Evolutionary conservation across 345 rosid species (phyloP).

Genomic region (Citrus sinensis): DVS_A1.0 CM039163.1:1180001-1180500

Average conservation of each 20-base stretch:
- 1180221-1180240: neutral
- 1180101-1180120: too few relatives aligned
- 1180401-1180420: too few relatives aligned
- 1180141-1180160: conserved; percentile 17
- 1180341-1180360: neutral
- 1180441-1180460: too few relatives aligned
- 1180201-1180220: neutral
- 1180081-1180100: neutral
- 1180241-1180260: conserved; percentile 8
- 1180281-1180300: neutral
- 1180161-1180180: conserved; percentile 22
- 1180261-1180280: neutral
- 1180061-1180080: neutral
- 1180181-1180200: neutral
- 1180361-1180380: neutral
- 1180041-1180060: neutral
- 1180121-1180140: neutral
- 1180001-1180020: neutral
- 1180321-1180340: neutral
- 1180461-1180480: too few relatives aligned
- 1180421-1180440: neutral
- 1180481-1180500: too few relatives aligned
- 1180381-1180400: neutral
- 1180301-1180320: neutral
- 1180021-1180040: too few relatives aligned